Base-by-base conservation (phyloP, 306 rosid species). In the Arachis stenosperma region DNA sequence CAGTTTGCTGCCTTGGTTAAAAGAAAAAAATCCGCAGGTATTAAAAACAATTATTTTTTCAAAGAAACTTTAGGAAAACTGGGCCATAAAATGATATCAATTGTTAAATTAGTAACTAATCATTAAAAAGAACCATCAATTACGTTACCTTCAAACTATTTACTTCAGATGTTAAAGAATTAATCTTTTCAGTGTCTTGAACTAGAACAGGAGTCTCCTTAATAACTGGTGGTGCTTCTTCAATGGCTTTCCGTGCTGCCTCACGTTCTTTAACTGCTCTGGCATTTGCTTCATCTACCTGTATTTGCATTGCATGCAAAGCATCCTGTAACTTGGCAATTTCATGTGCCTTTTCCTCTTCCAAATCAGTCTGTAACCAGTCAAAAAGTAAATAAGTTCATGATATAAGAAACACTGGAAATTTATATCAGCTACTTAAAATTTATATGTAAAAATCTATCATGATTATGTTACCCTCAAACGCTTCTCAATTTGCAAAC, bases 151-250 rank as follows among this genome's bases (percentile, higher is more conserved):
- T 91, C 81, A 95, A 85, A 86, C 82, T 90, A 69, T 82, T 89
- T 70, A 95, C 86, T 84, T 90, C 99, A 52, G 89, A 84, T 76
- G 80, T 76, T 76, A 95, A 86, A 41, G 96, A 84, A 78, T 87
- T 87, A 68, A 95, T 86, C 86, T 90, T 95, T 84, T 90, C 92
- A 22, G 96, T 92, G 83, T 95, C 99, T 81, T 95, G 89, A 64
- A 95, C 58, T 61, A 95, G 66, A 62, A 95, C 92, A 75, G 98
- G 99, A 81, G 99, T 95, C 86, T 92, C 99, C 91, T 92, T 92
- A 71, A 95, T 84, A 43, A 95, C 93, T 77, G 99, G 99, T 61
- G 98, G 99, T 61, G 98, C 98, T 81, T 95, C 99, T 84, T 90
- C 84, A 70, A 92, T 88, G 74, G 97, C 98, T 77, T 92, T 95